Percentiles rank a stretch among this genome's conserved stretches.
phyloP scores from a whole-genome alignment of 2,329 filamentous ascomycete genomes.

The Ophiocordyceps camponoti-leonardi region DNA sequence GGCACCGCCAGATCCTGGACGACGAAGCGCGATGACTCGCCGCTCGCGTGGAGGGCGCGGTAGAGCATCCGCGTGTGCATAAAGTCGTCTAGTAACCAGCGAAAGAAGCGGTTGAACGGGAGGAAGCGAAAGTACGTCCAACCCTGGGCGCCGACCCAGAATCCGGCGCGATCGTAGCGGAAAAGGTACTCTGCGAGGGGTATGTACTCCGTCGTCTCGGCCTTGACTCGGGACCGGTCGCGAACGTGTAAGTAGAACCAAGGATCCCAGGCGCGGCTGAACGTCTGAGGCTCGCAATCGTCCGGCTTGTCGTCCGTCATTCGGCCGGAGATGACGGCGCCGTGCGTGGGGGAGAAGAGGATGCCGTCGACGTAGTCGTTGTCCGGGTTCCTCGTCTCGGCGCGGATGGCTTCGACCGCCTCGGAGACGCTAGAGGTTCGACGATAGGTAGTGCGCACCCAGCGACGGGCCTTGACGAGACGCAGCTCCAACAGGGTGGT shows the following conservation, averaged over 20 bases:
- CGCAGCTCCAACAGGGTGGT: slow-evolving; percentile 49
- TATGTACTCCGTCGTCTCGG: slow-evolving; percentile 33
- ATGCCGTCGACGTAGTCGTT: slow-evolving; percentile 64
- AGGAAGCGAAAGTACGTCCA: slow-evolving; percentile 49
- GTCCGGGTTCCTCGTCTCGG: slow-evolving; percentile 22
- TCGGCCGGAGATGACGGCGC: slow-evolving; percentile 48
- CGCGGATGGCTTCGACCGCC: slow-evolving; percentile 29
- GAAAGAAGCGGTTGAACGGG: slow-evolving; percentile 47
- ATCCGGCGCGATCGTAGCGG: slow-evolving; percentile 58
- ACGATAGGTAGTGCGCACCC: slow-evolving; percentile 46
- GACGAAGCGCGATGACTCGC: slow-evolving; percentile 45
- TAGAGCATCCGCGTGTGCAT: slow-evolving; percentile 60
- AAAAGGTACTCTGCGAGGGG: slow-evolving; percentile 59
- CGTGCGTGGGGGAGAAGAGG: slow-evolving; percentile 41
- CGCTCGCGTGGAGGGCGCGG: slow-evolving; percentile 50
- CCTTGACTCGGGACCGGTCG: slow-evolving; percentile 18
- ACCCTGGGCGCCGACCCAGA: slow-evolving; percentile 52
- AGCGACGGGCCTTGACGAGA: slow-evolving; percentile 41
- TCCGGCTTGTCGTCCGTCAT: slow-evolving; percentile 35
- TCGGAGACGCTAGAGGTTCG: slow-evolving; percentile 30
- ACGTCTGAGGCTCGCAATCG: slow-evolving; percentile 29
- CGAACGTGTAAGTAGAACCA: slow-evolving; percentile 64
- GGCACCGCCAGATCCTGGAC: slow-evolving; percentile 50
- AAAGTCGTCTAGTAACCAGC: slow-evolving; percentile 56
- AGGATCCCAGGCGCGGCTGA: slow-evolving; percentile 43